Evolutionary conservation across 176 grass and related monocot species (phyloP).

Genomic region (Paspalum vaginatum): DNA sequence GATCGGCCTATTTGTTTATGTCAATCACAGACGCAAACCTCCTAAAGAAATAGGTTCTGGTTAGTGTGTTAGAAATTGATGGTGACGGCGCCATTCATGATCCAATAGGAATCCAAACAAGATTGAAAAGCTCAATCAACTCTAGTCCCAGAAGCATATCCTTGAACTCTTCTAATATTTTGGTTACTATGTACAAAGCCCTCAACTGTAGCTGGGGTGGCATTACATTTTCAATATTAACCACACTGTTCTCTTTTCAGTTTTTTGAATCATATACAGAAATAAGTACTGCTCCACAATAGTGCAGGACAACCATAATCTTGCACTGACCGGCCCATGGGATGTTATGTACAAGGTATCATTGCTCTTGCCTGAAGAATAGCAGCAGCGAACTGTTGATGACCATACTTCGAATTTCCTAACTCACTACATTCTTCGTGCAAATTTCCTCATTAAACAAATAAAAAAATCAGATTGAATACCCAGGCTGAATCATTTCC

Average conservation of each 20-base stretch:
- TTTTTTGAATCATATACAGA: conserved; percentile 22
- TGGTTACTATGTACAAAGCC: conserved; percentile 54
- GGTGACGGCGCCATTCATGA: too few species aligned
- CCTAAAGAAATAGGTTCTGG: too few species aligned
- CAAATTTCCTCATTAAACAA: background rate
- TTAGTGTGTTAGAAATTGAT: too few species aligned
- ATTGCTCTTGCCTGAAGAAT: conserved; percentile 25
- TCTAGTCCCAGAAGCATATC: too few species aligned
- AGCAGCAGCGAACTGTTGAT: background rate
- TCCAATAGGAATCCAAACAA: too few species aligned
- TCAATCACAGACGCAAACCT: too few species aligned
- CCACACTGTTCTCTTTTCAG: background rate
- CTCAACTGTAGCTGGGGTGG: background rate
- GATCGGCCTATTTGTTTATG: too few species aligned
- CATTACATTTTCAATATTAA: conserved; percentile 19
- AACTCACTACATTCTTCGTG: conserved; percentile 6
- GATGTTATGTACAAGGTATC: conserved; percentile 44
- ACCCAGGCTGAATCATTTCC: conserved; percentile 27
- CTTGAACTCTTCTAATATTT: background rate
- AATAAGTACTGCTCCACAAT: conserved; percentile 27
- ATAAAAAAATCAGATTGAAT: conserved; percentile 11
- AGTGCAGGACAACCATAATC: conserved; percentile 13
- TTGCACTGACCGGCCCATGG: conserved; percentile 14
- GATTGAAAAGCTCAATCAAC: too few species aligned
- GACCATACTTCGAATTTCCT: conserved; percentile 3